Conservation (phyloP, 371 early-diverging fungal genomes). For the Capniomyces stellatus region DNA sequence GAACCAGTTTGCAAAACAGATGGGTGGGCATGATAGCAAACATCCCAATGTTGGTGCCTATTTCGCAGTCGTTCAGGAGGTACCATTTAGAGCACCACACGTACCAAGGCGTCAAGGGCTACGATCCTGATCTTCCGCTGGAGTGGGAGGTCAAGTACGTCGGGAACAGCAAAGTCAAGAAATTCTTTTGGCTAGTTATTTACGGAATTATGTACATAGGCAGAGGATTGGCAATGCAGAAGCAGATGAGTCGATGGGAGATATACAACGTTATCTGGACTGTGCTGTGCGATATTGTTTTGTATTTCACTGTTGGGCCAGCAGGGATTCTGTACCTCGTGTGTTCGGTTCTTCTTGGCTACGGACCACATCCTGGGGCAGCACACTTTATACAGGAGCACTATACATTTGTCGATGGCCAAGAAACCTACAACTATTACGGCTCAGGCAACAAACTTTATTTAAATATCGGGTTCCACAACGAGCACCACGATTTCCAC, state of each 20-base stretch:
- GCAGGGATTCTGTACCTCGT: constrained; percentile 55
- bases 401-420: constrained; percentile 88
- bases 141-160: constrained; percentile 71
- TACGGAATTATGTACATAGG: constrained; percentile 84
- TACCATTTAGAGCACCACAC: constrained; percentile 95
- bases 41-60: constrained; percentile 62
- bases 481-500: constrained; percentile 95
- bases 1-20: constrained; percentile 50
- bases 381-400: constrained; percentile 97
- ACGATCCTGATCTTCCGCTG: constrained; percentile 88
- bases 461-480: constrained; percentile 86
- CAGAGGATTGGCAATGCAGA: constrained; percentile 67
- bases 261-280: constrained; percentile 55
- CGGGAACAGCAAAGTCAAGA: constrained; percentile 46
- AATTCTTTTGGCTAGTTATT: constrained; percentile 64
- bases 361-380: constrained; percentile 85
- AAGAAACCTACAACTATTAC: constrained; percentile 96
- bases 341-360: constrained; percentile 69
- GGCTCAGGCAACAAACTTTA: constrained; percentile 68
- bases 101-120: constrained; percentile 87
- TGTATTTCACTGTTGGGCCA: constrained; percentile 41
- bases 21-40: constrained; percentile 69
- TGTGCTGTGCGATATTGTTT: constrained; percentile 33
- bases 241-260: constrained; percentile 57
- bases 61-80: constrained; percentile 69